Base-by-base conservation (phyloP, 306 rosid species). In the Trifolium subterraneum region DNA sequence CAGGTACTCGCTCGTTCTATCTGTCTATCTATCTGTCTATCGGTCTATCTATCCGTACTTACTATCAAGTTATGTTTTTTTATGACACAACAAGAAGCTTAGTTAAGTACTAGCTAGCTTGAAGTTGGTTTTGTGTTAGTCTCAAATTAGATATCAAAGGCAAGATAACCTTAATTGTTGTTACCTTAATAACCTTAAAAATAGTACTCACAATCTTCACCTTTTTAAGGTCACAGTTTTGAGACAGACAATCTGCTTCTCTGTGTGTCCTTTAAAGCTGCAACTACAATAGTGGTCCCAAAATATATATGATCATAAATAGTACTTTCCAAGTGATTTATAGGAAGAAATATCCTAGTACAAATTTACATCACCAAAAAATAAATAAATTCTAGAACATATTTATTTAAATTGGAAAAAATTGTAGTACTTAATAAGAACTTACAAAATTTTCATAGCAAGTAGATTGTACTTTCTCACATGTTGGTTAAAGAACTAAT, bases 1-100 rank as follows among this genome's bases (percentile, higher is more conserved):
- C 87, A 91, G 98, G 98, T 88, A 62, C 15, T 54, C 6, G 1
- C 0, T 2, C 4, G 22, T 8, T 50, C 19, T 45, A 2, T 45
- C 9, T 50, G 3, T 50, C 16, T 56, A 4, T 56, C 35, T 56
- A 0, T 58, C 18, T 23, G 4, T 56, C 4, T 23, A 8, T 56
- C 0, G 11, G 2, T 58, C 10, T 55, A 0, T 55, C 2, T 5
- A 20, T 10, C 2, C 5, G 3, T 19, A 23, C 3, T 23, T 10
- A 5, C 10, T 52, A 58, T 23, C 18, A 2, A 58, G 13, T 58
- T 58, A 25, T 58, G 5, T 15, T 50, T 47, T 44, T 12, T 50
- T 16, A 50, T 55, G 22, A 20, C 31, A 55, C 8, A 52, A 59
- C 2, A 27, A 2, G 0, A 14, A 62, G 12, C 1, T 62, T 16